Conservation (phyloP, 2,329 filamentous ascomycete species). For the Bipolaris oryzae region DNA sequence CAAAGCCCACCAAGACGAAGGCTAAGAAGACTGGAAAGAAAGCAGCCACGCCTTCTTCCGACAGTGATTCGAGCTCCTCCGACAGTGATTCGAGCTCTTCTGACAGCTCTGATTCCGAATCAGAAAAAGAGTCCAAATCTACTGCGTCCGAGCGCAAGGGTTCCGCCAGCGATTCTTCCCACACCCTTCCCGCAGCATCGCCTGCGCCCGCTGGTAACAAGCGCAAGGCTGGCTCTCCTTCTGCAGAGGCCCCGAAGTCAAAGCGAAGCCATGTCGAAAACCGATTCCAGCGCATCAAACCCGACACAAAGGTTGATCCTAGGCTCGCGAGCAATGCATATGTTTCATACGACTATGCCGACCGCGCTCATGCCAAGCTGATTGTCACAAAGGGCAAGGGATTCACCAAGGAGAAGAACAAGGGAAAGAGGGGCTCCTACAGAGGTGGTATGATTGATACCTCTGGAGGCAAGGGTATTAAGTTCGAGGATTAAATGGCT, state of each 20-base stretch:
- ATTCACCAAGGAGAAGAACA: constrained; percentile 99
- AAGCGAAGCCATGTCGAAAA: constrained; percentile 46
- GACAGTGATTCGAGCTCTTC: constrained; percentile 27
- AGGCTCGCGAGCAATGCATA: constrained; percentile 80
- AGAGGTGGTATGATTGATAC: constrained; percentile 88
- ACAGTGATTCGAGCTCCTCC: constrained; percentile 32
- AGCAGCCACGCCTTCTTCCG: constrained; percentile 24
- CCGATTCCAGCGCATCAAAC: constrained; percentile 79
- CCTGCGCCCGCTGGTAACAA: constrained; percentile 48
- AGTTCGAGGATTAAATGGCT: constrained; percentile 78
- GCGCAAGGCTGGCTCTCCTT: constrained; percentile 47
- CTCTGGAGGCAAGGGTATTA: constrained; percentile 79
- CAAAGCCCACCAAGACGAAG: constrained; percentile 20
- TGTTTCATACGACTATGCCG: constrained; percentile 83
- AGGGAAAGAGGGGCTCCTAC: constrained; percentile 79
- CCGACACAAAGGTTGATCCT: constrained; percentile 70
- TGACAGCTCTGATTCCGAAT: constrained; percentile 25
- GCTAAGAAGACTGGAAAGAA: constrained; percentile 26
- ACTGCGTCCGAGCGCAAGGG: constrained; percentile 26
- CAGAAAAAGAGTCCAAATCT: constrained; percentile 1
- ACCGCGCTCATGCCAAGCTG: constrained; percentile 84
- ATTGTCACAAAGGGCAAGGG: constrained; percentile 93
- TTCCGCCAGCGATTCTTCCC: constrained; percentile 57
- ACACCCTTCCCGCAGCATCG: constrained; percentile 41
- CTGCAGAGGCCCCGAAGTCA: constrained; percentile 42